phyloP scores from a whole-genome alignment of 768 basidiomycete species.

The Tricholoma sp. region DNA sequence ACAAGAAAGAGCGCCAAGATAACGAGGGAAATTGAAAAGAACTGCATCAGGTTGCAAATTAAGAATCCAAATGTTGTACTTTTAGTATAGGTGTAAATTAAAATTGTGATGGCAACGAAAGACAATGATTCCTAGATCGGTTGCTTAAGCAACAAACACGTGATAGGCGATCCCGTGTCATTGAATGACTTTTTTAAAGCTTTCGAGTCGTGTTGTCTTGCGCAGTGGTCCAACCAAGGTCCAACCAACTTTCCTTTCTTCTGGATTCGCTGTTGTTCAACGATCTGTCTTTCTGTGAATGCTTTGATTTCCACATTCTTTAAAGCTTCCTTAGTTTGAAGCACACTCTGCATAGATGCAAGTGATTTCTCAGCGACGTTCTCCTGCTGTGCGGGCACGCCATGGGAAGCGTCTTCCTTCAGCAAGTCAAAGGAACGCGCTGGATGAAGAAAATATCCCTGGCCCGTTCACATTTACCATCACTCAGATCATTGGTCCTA shows the following conservation, averaged over 20 bases:
- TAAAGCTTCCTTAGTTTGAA: not conserved
- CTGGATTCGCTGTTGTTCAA: not conserved
- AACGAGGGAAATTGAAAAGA: constrained; percentile 12
- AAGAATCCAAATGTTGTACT: not conserved
- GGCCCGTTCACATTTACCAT: constrained; percentile 7
- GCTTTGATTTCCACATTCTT: not conserved
- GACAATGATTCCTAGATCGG: too few relatives aligned
- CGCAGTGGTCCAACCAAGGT: too few relatives aligned
- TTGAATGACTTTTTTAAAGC: too few relatives aligned
- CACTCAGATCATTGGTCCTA: not conserved
- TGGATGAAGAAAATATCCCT: constrained; percentile 3
- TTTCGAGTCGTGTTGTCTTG: too few relatives aligned
- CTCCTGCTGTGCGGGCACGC: constrained; percentile 24
- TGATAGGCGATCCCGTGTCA: not conserved
- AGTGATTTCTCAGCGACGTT: constrained; percentile 18
- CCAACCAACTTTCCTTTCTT: not conserved
- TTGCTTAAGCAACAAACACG: not conserved
- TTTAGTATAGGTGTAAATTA: not conserved
- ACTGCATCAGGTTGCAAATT: too few relatives aligned
- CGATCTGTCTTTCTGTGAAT: not conserved
- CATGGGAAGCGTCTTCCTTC: constrained; percentile 21
- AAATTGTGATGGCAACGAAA: too few relatives aligned
- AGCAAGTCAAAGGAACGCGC: not conserved
- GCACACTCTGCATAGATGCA: not conserved
- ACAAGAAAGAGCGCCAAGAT: constrained; percentile 27